Evolutionary conservation across 1,284 basidiomycete species (phyloP).

Genomic region (Gymnopus androsaceus): DNA sequence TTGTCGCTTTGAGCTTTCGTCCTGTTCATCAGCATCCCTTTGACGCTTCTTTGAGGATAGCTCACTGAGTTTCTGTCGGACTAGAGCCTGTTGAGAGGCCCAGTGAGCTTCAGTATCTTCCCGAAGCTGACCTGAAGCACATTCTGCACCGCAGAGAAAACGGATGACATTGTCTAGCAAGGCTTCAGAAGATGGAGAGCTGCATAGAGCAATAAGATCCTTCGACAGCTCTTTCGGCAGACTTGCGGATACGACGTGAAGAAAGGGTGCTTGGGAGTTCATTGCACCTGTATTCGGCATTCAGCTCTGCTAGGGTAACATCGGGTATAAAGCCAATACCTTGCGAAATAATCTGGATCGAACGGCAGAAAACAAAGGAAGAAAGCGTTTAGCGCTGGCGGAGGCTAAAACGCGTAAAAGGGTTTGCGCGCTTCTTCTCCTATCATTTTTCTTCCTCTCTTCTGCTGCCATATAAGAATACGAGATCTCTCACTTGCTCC

Average conservation of each 20-base stretch:
- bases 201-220: neutral
- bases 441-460: too few relatives aligned
- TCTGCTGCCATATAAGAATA: too few relatives aligned
- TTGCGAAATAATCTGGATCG: too few relatives aligned
- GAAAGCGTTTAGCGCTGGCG: too few relatives aligned
- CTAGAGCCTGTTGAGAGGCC: conserved; percentile 19
- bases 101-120: conserved; percentile 8
- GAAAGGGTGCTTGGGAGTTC: conserved; percentile 11
- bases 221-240: conserved; percentile 8
- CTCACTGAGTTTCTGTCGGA: conserved; percentile 18
- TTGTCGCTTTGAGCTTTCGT: conserved; percentile 21
- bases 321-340: too few relatives aligned
- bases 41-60: conserved; percentile 21
- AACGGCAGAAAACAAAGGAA: too few relatives aligned
- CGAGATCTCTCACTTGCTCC: too few relatives aligned
- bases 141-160: conserved; percentile 29
- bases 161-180: conserved; percentile 30
- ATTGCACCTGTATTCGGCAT: too few relatives aligned
- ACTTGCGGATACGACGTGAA: conserved; percentile 8
- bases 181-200: conserved; percentile 14
- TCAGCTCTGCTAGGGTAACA: too few relatives aligned
- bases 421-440: too few relatives aligned
- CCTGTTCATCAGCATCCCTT: conserved; percentile 17
- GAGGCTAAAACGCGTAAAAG: too few relatives aligned
- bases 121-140: conserved; percentile 1